phyloP scores from a whole-genome alignment of 768 basidiomycete genomes.

The Mycena amicta region DNA sequence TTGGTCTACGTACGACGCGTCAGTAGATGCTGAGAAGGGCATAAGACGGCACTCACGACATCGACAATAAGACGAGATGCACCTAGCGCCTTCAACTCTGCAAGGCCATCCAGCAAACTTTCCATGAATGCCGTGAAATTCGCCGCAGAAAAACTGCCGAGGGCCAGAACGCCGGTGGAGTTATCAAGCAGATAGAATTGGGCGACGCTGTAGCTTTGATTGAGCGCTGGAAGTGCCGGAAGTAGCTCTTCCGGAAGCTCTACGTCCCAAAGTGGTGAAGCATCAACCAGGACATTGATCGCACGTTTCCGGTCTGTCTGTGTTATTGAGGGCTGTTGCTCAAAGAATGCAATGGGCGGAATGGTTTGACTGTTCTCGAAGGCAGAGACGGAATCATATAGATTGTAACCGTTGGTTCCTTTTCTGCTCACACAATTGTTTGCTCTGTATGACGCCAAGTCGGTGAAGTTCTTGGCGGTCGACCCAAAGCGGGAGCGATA shows the following conservation, averaged over 20 bases:
- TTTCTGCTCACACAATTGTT: slow-evolving; percentile 54
- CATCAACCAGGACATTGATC: slow-evolving; percentile 54
- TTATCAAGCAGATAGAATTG: slow-evolving; percentile 61
- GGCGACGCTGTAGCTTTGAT: slow-evolving; percentile 51
- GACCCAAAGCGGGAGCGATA: slow-evolving; percentile 59
- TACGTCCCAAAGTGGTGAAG: slow-evolving; percentile 45
- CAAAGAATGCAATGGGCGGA: slow-evolving; percentile 37
- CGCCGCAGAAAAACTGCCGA: slow-evolving; percentile 58
- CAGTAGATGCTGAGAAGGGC: slow-evolving; percentile 1
- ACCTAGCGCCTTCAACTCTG: slow-evolving; percentile 48
- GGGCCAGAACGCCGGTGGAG: slow-evolving; percentile 56
- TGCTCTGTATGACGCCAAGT: slow-evolving; percentile 48
- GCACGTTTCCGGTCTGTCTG: slow-evolving; percentile 38
- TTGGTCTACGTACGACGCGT: slow-evolving; percentile 38
- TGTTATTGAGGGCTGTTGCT: slow-evolving; percentile 41
- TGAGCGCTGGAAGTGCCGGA: slow-evolving; percentile 41
- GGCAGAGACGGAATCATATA: slow-evolving; percentile 30
- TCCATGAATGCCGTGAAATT: slow-evolving; percentile 44
- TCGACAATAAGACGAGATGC: slow-evolving; percentile 60
- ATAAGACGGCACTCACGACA: slow-evolving; percentile 42
- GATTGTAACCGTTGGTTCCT: slow-evolving; percentile 51
- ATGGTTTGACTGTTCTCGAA: slow-evolving; percentile 9
- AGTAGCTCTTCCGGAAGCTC: slow-evolving; percentile 41
- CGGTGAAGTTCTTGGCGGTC: slow-evolving; percentile 47
- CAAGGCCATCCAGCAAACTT: slow-evolving; percentile 48